Conservation (phyloP, 495 filamentous ascomycete species). For the Oidiodendron maius region DNA sequence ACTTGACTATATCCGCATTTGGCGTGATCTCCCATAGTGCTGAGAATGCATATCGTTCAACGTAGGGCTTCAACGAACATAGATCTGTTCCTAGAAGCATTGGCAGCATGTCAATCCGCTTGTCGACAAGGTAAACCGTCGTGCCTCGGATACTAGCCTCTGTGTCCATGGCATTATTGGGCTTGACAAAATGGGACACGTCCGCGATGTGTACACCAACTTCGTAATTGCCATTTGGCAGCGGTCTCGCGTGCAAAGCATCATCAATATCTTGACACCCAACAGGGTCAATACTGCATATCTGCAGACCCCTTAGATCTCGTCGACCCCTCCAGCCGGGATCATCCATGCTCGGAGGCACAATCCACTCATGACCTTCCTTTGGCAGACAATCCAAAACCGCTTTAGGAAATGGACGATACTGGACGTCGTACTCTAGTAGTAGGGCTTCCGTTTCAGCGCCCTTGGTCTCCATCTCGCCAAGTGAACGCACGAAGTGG, state of each 20-base stretch:
- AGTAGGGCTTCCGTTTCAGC: constrained; percentile 94
- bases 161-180: constrained; percentile 92
- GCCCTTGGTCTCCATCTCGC: constrained; percentile 89
- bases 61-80: constrained; percentile 94
- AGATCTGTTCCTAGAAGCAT: constrained; percentile 92
- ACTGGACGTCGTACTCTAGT: constrained; percentile 95
- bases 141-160: constrained; percentile 92
- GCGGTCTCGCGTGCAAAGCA: constrained; percentile 76
- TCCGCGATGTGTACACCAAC: constrained; percentile 99
- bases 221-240: constrained; percentile 93
- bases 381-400: constrained; percentile 87
- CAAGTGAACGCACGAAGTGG: constrained; percentile 89
- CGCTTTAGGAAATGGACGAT: constrained; percentile 91
- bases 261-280: constrained; percentile 98
- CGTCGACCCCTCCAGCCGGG: constrained; percentile 78
- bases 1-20: constrained; percentile 75
- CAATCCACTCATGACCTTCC: constrained; percentile 92
- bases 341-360: constrained; percentile 68
- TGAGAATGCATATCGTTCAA: constrained; percentile 96
- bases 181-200: constrained; percentile 96
- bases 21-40: constrained; percentile 88
- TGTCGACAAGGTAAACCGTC: constrained; percentile 96
- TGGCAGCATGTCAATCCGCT: constrained; percentile 98
- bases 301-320: constrained; percentile 77
- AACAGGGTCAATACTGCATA: constrained; percentile 96